phyloP scores from a whole-genome alignment of 345 rosid genomes.

The Trapa incisa region DNA sequence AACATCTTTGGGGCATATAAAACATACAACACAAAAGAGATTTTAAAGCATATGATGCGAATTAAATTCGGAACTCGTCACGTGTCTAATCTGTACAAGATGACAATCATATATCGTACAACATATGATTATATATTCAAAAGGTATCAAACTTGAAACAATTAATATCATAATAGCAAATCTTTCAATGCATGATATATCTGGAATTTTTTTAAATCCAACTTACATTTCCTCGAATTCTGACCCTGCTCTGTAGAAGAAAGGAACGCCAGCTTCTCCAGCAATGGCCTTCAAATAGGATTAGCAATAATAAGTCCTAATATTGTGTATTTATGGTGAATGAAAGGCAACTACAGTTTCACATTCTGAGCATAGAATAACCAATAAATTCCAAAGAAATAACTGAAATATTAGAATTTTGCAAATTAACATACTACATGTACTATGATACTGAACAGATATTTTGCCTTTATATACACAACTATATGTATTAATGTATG shows the following conservation, averaged over 20 bases:
- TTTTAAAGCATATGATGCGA: neutral
- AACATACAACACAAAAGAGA: neutral
- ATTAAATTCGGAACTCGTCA: neutral
- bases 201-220: neutral
- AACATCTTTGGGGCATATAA: neutral
- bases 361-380: neutral
- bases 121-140: neutral
- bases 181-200: neutral
- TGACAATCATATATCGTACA: neutral
- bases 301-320: neutral
- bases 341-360: neutral
- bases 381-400: neutral
- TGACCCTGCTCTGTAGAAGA: constrained; percentile 97
- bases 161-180: neutral
- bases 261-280: constrained; percentile 99
- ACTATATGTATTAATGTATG: too few relatives aligned
- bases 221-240: constrained; percentile 99
- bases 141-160: neutral
- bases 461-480: neutral
- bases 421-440: neutral
- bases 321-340: neutral
- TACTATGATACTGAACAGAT: neutral
- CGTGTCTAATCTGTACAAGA: neutral
- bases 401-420: too few relatives aligned
- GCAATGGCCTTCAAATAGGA: constrained; percentile 75